Base-by-base conservation (phyloP, 2,329 filamentous ascomycete species). In the Alternaria angustiovoidea region DNA sequence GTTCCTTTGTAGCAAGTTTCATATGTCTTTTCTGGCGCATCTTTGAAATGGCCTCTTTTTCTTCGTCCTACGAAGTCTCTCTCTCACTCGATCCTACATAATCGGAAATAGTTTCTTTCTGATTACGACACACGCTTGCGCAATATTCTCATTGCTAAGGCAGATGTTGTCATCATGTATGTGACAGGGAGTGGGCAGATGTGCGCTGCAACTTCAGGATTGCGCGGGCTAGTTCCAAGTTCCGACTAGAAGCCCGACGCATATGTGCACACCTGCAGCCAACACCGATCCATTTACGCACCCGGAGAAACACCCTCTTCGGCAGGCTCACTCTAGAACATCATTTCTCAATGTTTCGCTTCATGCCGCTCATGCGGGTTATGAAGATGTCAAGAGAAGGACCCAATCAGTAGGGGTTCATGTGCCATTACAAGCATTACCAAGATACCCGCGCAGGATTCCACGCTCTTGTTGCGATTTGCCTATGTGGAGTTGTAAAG, bases 151-250 rank as follows among this genome's bases (percentile, higher is more conserved):
- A 22, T 28, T 32, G 8, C 51, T 39, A 22, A 26, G 30, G 22
- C 20, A 18, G 32, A 22, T 28, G 30, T 34, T 11, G 44, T 32
- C 34, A 22, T 44, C 22, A 36, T 36, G 28, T 36, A 8, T 18
- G 55, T 26, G 14, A 57, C 5, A 14, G 34, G 16, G 30, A n/a
- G 22, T 12, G 46, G 38, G 18, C 34, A 32, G 24, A 14, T 22
- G 28, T 47, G 47, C 32, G 39, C 53, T 57, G 61, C 60, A 61
- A 48, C 41, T 48, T 36, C 49, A 44, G n/a, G 14, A 54, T 32
- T 30, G 22, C 34, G 22, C 43, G 24, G 28, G 20, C 46, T 57
- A 54, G 41, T 38, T 34, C 26, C 41, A 44, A 30, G 41, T 57
- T 53, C 16, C 39, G 53, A 52, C 49, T 14, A 43, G 42, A 47